Base-by-base conservation (phyloP, 495 filamentous ascomycete species). In the Aspergillus nanangensis region DNA sequence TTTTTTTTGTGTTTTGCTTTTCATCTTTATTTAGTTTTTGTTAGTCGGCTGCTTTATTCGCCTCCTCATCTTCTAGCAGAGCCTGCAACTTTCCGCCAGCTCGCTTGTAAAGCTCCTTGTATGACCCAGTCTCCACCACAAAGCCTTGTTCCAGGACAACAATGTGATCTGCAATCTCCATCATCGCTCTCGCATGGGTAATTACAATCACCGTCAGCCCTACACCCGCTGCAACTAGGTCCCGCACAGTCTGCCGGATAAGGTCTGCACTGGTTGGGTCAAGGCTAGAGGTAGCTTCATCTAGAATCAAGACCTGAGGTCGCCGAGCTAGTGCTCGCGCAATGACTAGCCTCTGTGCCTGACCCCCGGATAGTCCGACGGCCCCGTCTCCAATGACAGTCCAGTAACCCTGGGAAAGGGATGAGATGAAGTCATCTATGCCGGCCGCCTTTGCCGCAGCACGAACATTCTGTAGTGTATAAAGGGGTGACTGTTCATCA, bases 211-310 rank as follows among this genome's bases (percentile, higher is more conserved):
- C 71, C 0, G 74, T 77, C 13, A 77, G 56, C 17, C 70, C 67
- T 5, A 51, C 37, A 3, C 48, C 58, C 1, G 51, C 45, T 1
- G 63, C 48, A 31, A 62, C 61, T 29, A 84, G 68, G 8, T 57
- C 51, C 21, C 60, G 50, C 17, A 97, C 72, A 4, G 84, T 82
- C 18, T 74, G 61, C n/a, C 83, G 70, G 11, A 98, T 76, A 5
- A 76, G 65, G 25, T 71, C 77, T 1, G 87, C 85, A n/a, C 74
- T 82, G 47, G 81, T 77, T 0, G 71, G 72, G 58, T 98, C 93
- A 10, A 98, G 64, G 24, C 81, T 82, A 21, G 81, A 86, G 0
- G 93, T 97, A 3, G 91, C 86, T 61, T 97, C 93, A 48, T 98
- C 93, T 10, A 97, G 62, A 0, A 98, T 76, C 15, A 97, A 58